Base-by-base conservation (phyloP, 768 basidiomycete species). In the Chalciporus chontae region DNA sequence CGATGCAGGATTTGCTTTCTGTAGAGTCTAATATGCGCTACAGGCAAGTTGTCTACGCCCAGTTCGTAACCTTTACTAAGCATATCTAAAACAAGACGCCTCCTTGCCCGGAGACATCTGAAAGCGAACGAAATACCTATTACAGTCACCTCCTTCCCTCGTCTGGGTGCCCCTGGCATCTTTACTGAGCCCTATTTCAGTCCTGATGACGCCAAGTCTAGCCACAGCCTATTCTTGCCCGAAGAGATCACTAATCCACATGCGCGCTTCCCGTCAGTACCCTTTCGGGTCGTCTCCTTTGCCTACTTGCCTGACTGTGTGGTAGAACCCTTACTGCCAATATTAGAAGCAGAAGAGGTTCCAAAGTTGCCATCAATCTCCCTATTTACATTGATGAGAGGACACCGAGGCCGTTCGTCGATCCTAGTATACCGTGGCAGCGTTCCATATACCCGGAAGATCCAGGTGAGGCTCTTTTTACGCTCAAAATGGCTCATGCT, bases 241-340 rank as follows among this genome's bases (percentile, higher is more conserved):
- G 87, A 98, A 62, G 85, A 97, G 70, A 84, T 98, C 57, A 97
- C 92, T 38, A 99, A 98, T 67, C 92, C 94, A 32, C 96, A 98
- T 71, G 91, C 87, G 41, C 89, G 96, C 47, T 99, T 98, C 73
- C 95, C 94, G 96, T 98, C 58, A 71, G 93, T 83, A 47, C 40
- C 17, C 37, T 50, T 58, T 55, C 51, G 13, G 48, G 52, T 43
- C 37, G 6, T 40, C 34, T 45, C 42, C 39, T 37, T 50, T 36
- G 14, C 2, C 29, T n/a, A 31, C 14, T 23, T 49, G 43, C 58
- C 55, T 55, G 50, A 52, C 50, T 19, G 45, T 52, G 53, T 55
- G 45, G 50, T 59, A 99, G 95, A 7, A 98, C 96, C 11, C 77
- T 98, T n/a, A 96, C 96, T 2, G 90, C 94, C 47, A 98, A 98